These are phyloP conservation scores for Shiraia sp. DNA, from an alignment of 2,329 filamentous ascomycete genomes.

Conservation along the genomic window DNA sequence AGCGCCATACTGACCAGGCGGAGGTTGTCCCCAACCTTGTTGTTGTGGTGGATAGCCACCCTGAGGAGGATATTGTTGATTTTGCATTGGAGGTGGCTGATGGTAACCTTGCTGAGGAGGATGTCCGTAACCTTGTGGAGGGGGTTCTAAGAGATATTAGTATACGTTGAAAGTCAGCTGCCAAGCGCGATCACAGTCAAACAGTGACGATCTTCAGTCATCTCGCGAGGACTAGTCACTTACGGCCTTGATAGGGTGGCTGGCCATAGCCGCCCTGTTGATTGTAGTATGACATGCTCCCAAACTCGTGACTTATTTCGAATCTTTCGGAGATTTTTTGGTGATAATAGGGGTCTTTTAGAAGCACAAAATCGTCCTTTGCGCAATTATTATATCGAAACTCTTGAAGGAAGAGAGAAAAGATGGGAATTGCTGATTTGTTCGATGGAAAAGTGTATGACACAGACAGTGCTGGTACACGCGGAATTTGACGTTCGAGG, in stretches of 20 bases:
- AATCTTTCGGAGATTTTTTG: neutral
- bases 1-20: slow-evolving; percentile 29
- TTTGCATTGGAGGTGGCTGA: slow-evolving; percentile 40
- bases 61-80: slow-evolving; percentile 31
- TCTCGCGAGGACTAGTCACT: slow-evolving; percentile 18
- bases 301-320: too few relatives aligned
- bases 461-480: neutral
- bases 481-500: neutral
- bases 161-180: slow-evolving; percentile 18
- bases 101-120: slow-evolving; percentile 27
- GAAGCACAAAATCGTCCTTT: too few relatives aligned
- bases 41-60: slow-evolving; percentile 39
- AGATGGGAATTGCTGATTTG: slow-evolving; percentile 1
- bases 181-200: slow-evolving; percentile 13
- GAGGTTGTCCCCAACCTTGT: slow-evolving; percentile 30
- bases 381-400: neutral
- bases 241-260: slow-evolving; percentile 33
- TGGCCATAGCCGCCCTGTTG: slow-evolving; percentile 35
- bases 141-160: slow-evolving; percentile 33
- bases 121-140: slow-evolving; percentile 31
- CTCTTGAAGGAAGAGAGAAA: neutral
- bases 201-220: slow-evolving; percentile 10
- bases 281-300: slow-evolving; percentile 33
- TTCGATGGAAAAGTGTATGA: neutral
- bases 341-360: too few relatives aligned